Base-by-base conservation (phyloP, 345 rosid genomes). In the Garcia nutans region DNA sequence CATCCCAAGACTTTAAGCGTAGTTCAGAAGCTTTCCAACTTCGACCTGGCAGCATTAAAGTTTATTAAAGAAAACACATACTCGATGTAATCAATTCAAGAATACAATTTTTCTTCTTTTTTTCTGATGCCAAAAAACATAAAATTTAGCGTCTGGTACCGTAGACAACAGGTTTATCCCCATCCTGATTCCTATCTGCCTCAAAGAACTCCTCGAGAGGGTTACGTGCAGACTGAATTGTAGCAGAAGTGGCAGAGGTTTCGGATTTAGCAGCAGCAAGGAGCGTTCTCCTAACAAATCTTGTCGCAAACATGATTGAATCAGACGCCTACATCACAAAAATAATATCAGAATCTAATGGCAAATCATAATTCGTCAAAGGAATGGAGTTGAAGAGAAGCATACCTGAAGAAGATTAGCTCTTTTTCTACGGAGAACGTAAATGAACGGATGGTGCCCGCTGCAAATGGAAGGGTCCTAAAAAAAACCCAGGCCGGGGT, bases 1-100 rank as follows among this genome's bases (percentile, higher is more conserved):
- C 92, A 7, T 89, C 96, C 98, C 98, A 96, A 4, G 97, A 89
- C 86, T 92, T 96, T 54, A 96, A 83, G 3, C 97, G 93, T 85
- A 96, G 83, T 78, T 96, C 98, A 63, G 91, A 79, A 74, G 98
- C 97, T 83, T 96, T 96, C 97, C 99, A 96, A 74, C 98, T 87
- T 78, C 95, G 91, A 86, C 99, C 98, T 96, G 78, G 77, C 45
- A 62, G 65, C 41, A 65, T 59, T 12, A 72, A 15, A 57, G 22
- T 73, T 70, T 41, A 17, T n/a, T 15, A 76, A 74, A 54, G 49
- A 58, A 57, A 72, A 20, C 0, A 33, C 3, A 26, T 5, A 44
- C 37, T 12, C 1, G 13, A 42, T 20, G 17, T 64, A 61, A 63
- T 23, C 49, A 64, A 19, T 54, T 49, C 26, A 23, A 68, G 37